Base-by-base conservation (phyloP, 192 early-diverging fungal species). In the Podila horticola region DNA sequence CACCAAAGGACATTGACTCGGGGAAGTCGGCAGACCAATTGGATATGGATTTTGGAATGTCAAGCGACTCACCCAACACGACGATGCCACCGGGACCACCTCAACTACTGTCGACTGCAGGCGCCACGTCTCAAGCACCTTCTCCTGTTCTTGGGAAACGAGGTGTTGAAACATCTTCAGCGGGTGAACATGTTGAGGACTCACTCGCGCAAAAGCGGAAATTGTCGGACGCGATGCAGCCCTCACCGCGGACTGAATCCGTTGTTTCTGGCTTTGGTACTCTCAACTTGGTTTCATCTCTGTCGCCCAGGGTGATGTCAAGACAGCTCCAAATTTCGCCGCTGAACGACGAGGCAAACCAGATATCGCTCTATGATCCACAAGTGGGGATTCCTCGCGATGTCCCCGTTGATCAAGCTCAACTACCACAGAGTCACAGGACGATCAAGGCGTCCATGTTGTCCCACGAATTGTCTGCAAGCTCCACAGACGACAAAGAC, bases 141-240 rank as follows among this genome's bases (percentile, higher is more conserved):
- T 65, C 74, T 2, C 74, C 74, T 22, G 57, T 81, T 15, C 67
- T 81, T 30, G 77, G 77, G 2, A 81, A 81, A 57, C 70, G 77
- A 26, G 52, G 66, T 5, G 66, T 63, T 30, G 67, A 22, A 11
- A 69, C 71, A 2, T 33, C 64, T 22, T 38, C 62, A 1, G 65
- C 38, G 4, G 77, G 58, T 0, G 71, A 64, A 9, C 61, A 30
- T 5, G 33, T 66, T 0, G 71, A 69, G 20, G 67, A 73, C 5
- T 55, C 77, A 4, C 22, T 81, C n/a, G 55, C 71, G 11, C 70
- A 68, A 31, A 59, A 69, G 9, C 70, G 77, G 50, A 81, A 81
- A 48, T 29, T 81, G 12, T 81, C 77, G 7, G 75, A 79, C 63
- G 66, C 30, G 17, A 24, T 62, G 19, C 66, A 48, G 4, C 45